Evolutionary conservation across 352 stramenopile genomes (phyloP).

Genomic region (Phytopythium vexans): DNA sequence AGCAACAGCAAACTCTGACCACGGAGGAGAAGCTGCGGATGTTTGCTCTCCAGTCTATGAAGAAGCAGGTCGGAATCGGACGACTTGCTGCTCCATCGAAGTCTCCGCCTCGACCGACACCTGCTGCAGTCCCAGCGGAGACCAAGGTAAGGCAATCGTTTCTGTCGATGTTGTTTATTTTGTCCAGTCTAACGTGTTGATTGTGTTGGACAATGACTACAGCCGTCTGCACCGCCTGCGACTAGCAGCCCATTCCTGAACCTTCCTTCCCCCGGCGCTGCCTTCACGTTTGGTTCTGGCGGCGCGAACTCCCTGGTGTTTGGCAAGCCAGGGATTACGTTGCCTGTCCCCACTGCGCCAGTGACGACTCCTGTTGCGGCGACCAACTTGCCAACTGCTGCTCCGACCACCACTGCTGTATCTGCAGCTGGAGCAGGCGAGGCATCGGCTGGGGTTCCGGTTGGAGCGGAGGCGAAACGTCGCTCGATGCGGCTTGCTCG

Average conservation of each 20-base stretch:
- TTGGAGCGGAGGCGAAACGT: constrained; percentile 3
- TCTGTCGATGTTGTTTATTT: background rate
- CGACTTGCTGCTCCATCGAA: constrained; percentile 20
- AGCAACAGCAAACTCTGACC: constrained; percentile 17
- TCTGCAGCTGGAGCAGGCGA: too few species aligned
- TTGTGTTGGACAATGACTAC: background rate
- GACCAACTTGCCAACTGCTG: background rate
- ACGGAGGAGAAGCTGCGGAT: constrained; percentile 62
- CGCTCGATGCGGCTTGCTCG: constrained; percentile 4
- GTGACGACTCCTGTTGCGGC: constrained; percentile 13
- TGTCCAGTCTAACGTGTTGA: background rate
- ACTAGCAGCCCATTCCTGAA: constrained; percentile 30
- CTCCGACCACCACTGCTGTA: background rate
- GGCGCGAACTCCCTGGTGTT: constrained; percentile 62
- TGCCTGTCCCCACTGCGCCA: constrained; percentile 58
- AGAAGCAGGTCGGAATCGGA: constrained; percentile 40
- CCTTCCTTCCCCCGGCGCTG: constrained; percentile 20
- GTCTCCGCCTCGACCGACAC: constrained; percentile 4
- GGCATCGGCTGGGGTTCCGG: background rate
- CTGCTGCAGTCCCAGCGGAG: constrained; percentile 2
- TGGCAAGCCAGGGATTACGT: constrained; percentile 68
- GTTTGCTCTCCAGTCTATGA: constrained; percentile 67
- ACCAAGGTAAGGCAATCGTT: background rate
- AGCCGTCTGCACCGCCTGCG: constrained; percentile 9
- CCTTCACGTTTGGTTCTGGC: constrained; percentile 48